Conservation (phyloP, 2,329 filamentous ascomycete species). For the Trichoderma sp. region DNA sequence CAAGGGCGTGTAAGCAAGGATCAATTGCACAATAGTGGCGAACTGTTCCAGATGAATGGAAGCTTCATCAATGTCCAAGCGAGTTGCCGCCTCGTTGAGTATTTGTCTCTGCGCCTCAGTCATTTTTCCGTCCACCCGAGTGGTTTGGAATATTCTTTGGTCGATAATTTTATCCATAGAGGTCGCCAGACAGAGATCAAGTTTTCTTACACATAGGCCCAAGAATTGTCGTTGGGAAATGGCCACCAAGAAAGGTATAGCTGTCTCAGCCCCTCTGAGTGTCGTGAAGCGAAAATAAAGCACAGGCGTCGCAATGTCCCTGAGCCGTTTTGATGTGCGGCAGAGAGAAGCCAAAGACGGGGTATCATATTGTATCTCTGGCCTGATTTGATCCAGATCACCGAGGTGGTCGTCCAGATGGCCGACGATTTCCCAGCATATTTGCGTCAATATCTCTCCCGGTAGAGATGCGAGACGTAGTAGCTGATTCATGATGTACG, state of each 20-base stretch:
- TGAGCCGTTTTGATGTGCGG: neutral
- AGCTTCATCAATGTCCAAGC: neutral
- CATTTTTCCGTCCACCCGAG: neutral
- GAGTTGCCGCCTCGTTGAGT: neutral
- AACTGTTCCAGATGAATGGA: neutral
- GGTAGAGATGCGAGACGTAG: neutral
- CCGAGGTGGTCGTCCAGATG: neutral
- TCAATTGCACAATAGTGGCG: neutral
- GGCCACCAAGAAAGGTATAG: neutral
- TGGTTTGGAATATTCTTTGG: neutral
- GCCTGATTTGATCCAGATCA: neutral
- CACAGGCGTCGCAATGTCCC: neutral
- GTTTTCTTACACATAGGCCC: neutral
- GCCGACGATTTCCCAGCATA: neutral
- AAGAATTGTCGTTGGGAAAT: neutral
- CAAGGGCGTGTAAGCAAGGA: neutral
- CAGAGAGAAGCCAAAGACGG: neutral
- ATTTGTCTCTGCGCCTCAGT: neutral
- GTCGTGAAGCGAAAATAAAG: neutral
- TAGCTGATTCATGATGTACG: neutral
- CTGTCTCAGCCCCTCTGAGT: neutral
- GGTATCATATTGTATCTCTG: neutral
- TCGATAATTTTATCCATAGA: neutral
- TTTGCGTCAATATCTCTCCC: neutral
- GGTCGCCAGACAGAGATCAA: neutral